Percentiles rank a stretch among this genome's conserved stretches.
These are phyloP conservation scores for Acanthochlamys bracteata DNA, from an alignment of 106 monocot species.

Conservation along the genomic window DNA sequence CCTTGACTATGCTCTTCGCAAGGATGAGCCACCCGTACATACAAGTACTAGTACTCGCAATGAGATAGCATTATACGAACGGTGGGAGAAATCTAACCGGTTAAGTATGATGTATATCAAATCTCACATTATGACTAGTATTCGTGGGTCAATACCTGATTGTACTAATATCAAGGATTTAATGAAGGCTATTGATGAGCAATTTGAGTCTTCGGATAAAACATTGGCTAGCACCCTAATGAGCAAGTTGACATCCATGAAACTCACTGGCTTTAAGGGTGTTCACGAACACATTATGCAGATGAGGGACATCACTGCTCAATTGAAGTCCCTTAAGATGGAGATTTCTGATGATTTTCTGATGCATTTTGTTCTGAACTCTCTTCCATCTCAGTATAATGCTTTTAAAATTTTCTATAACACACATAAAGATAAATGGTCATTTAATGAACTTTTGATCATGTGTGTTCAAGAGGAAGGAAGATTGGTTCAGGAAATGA, in stretches of 20 bases:
- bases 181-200: slow-evolving; percentile 1
- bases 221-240: no score
- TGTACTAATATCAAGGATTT: background rate
- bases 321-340: background rate
- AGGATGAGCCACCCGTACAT: background rate
- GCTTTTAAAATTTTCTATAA: slow-evolving; percentile 13
- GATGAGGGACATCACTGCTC: no score
- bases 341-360: slow-evolving; percentile 7
- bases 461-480: slow-evolving; percentile 19
- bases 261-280: no score
- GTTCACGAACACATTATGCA: no score
- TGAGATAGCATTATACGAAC: background rate
- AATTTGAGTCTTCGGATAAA: slow-evolving; percentile 5
- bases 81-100: slow-evolving; percentile 9
- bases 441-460: slow-evolving; percentile 9
- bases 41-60: background rate
- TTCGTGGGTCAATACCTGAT: slow-evolving; percentile 1
- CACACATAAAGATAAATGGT: slow-evolving; percentile 8
- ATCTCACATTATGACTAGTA: background rate
- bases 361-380: slow-evolving; percentile 15
- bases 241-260: no score
- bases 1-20: background rate
- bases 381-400: no score
- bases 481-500: slow-evolving; percentile 5
- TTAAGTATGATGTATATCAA: no score